Evolutionary conservation across 495 filamentous ascomycete species (phyloP).

Genomic region (Ascodesmis nigricans): DNA sequence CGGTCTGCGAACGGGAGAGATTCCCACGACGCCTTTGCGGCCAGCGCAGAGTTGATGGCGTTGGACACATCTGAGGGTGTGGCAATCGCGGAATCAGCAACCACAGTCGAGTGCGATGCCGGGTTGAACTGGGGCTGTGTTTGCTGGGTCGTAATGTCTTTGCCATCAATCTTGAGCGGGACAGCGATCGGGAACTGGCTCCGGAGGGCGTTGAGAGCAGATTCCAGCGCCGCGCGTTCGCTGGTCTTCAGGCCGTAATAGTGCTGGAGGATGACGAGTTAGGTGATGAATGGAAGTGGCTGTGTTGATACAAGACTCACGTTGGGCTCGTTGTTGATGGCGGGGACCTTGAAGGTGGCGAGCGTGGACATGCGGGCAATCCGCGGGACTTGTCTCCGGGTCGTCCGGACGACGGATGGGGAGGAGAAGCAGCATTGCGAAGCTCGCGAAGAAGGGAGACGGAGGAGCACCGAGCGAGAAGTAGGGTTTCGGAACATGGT

Average conservation of each 20-base stretch:
- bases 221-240: slow-evolving; percentile 50
- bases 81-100: slow-evolving; percentile 65
- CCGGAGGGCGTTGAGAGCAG: slow-evolving; percentile 41
- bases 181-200: slow-evolving; percentile 41
- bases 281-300: too few species aligned
- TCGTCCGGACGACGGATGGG: slow-evolving; percentile 1
- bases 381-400: neutral
- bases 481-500: too few species aligned
- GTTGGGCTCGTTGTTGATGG: slow-evolving; percentile 78
- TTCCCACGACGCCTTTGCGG: slow-evolving; percentile 64
- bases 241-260: slow-evolving; percentile 64
- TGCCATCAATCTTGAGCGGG: slow-evolving; percentile 58
- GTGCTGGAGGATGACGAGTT: slow-evolving; percentile 38
- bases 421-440: too few species aligned
- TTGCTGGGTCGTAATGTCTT: slow-evolving; percentile 27
- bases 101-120: slow-evolving; percentile 40
- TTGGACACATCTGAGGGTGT: slow-evolving; percentile 43
- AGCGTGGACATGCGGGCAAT: slow-evolving; percentile 24
- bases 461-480: too few species aligned
- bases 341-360: slow-evolving; percentile 70
- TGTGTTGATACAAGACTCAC: slow-evolving; percentile 37
- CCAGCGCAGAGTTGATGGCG: slow-evolving; percentile 62
- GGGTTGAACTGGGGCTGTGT: slow-evolving; percentile 42
- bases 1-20: slow-evolving; percentile 63
- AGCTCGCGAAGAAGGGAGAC: too few species aligned